phyloP scores from a whole-genome alignment of 495 filamentous ascomycete genomes.

The Podospora conica region DNA sequence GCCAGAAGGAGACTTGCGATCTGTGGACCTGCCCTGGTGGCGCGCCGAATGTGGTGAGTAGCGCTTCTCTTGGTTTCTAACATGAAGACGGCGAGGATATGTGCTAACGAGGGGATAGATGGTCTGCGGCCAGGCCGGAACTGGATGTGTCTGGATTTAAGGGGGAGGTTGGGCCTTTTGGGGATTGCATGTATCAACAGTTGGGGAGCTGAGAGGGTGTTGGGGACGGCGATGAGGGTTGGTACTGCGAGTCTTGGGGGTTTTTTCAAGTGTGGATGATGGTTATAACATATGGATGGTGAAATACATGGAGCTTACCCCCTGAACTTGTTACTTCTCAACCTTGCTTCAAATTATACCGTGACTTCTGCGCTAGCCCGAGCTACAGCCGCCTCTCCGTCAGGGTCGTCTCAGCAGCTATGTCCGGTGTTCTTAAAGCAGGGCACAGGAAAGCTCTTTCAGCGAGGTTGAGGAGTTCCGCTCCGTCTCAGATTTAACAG shows the following conservation, averaged over 20 bases:
- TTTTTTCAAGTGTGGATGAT: not conserved
- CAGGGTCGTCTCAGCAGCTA: too few relatives aligned
- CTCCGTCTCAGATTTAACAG: too few relatives aligned
- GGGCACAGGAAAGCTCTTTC: too few relatives aligned
- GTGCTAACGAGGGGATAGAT: slow-evolving; percentile 1
- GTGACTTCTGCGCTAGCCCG: too few relatives aligned
- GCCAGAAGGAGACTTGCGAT: slow-evolving; percentile 15
- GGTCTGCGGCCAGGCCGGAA: slow-evolving; percentile 11
- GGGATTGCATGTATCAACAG: not conserved
- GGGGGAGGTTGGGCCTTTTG: slow-evolving; percentile 20
- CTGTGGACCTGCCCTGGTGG: slow-evolving; percentile 12
- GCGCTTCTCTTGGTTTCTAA: not conserved
- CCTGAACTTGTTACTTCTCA: not conserved
- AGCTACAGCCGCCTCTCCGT: too few relatives aligned
- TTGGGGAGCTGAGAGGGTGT: not conserved
- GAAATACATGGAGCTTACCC: not conserved
- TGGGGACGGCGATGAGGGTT: not conserved
- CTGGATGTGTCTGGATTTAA: slow-evolving; percentile 14
- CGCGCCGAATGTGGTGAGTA: slow-evolving; percentile 6
- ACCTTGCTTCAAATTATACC: too few relatives aligned
- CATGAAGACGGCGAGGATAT: not conserved
- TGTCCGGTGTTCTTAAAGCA: too few relatives aligned
- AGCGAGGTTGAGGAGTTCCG: too few relatives aligned
- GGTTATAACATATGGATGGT: not conserved
- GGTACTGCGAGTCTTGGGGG: not conserved